phyloP scores from a whole-genome alignment of 371 early-diverging fungal species.

The Vavraia culicis region DNA sequence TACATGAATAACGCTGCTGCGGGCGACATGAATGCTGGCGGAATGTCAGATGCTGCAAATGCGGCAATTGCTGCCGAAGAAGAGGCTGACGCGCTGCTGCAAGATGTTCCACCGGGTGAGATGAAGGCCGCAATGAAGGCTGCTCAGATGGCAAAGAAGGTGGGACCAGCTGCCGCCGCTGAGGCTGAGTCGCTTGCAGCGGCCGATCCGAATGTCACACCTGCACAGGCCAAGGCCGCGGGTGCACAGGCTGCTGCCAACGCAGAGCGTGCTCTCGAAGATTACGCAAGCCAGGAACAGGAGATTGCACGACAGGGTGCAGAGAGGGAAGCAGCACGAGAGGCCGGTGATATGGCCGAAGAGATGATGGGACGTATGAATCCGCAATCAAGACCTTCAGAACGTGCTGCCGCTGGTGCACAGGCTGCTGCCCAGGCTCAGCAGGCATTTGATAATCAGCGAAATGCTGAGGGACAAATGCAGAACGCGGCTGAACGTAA shows the following conservation, averaged over 20 bases:
- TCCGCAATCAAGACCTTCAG: too few relatives aligned
- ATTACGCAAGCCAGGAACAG: not conserved
- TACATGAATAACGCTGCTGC: not conserved
- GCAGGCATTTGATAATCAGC: too few relatives aligned
- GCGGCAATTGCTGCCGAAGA: slow-evolving; percentile 1
- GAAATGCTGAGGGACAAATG: too few relatives aligned
- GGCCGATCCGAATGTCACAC: too few relatives aligned
- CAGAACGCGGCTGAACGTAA: slow-evolving; percentile 17
- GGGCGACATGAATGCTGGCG: not conserved
- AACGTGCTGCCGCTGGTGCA: slow-evolving; percentile 26
- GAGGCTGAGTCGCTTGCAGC: not conserved
- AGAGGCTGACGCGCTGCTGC: not conserved
- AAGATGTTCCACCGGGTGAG: too few relatives aligned
- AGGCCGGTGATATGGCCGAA: slow-evolving; percentile 6
- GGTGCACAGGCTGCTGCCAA: not conserved
- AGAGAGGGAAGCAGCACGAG: slow-evolving; percentile 4
- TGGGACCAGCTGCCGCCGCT: not conserved
- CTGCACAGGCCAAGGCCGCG: not conserved
- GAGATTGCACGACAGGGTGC: not conserved
- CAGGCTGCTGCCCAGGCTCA: too few relatives aligned
- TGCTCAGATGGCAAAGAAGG: not conserved
- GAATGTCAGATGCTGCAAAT: not conserved
- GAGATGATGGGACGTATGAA: too few relatives aligned
- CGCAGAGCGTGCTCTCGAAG: not conserved
- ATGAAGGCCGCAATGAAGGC: too few relatives aligned